Base-by-base conservation (phyloP, 2,329 filamentous ascomycete genomes). In the Alternaria novae-zelandiae region DNA sequence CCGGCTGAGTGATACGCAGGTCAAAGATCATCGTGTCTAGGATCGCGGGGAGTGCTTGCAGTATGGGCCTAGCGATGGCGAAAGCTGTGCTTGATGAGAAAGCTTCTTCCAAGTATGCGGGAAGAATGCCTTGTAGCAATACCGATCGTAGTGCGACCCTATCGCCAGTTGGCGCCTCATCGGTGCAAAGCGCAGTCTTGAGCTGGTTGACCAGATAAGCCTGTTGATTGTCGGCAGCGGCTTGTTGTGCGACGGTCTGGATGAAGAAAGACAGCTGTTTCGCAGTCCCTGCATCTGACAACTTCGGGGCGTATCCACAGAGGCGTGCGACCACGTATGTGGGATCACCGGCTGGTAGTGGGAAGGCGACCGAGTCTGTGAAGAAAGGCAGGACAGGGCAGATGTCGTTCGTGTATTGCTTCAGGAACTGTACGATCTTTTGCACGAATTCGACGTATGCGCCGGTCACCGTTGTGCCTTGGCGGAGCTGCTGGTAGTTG, bases 401-500 rank as follows among this genome's bases (percentile, higher is more conserved):
- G 30, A 89, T 87, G 17, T 88, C 85, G 30, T 83, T 81, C 1
- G 85, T 86, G 66, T 90, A 85, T 68, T 90, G 86, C 69, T 90
- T 88, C 50, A 90, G 75, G 64, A 86, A 86, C 20, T 85, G 83
- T 3, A 90, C 83, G 3, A 90, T 81, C 15, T 82, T 79, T 62
- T 90, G 88, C 6, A 90, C 87, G 70, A 90, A 90, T 10, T 84
- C 81, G 7, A 89, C 86, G 70, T 90, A 90, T 3, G 83, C 80
- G 11, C 87, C 85, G 53, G 83, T 83, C 5, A 82, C 81, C 6
- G 71, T 69, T 5, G 65, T 60, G 4, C 70, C 70, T 54, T 82
- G 79, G 25, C 76, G 69, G 12, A 88, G 78, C 63, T 88, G 86
- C 61, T 85, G 82, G 63, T 89, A 90, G 61, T 89, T 89, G 41